These are phyloP conservation scores for Trichocladium uniseriatum DNA, from an alignment of 495 filamentous ascomycete species.

Conservation along the genomic window DNA sequence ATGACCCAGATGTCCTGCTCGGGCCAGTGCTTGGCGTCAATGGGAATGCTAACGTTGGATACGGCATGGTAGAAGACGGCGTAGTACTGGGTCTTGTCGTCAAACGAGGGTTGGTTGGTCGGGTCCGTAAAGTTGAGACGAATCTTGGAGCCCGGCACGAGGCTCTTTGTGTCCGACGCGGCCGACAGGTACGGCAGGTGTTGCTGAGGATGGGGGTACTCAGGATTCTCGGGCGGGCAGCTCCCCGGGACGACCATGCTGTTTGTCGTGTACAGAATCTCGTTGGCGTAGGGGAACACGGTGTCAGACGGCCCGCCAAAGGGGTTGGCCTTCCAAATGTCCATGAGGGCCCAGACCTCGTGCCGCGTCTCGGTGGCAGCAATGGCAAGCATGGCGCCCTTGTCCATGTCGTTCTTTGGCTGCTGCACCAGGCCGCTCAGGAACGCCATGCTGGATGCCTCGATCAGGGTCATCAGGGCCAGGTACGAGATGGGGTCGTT, in stretches of 20 bases:
- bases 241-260: constrained; percentile 39
- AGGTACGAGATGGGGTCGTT: constrained; percentile 33
- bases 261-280: constrained; percentile 45
- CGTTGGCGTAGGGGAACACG: constrained; percentile 44
- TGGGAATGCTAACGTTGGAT: constrained; percentile 36
- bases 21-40: constrained; percentile 29
- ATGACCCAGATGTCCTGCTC: constrained; percentile 27
- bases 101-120: constrained; percentile 34
- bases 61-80: constrained; percentile 46
- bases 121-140: constrained; percentile 32
- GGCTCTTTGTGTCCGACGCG: constrained; percentile 26
- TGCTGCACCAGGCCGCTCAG: constrained; percentile 41
- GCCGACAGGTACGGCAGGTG: constrained; percentile 33
- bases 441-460: constrained; percentile 47
- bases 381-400: constrained; percentile 40
- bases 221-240: constrained; percentile 42
- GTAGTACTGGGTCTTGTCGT: constrained; percentile 32
- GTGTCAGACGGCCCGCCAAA: constrained; percentile 45
- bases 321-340: constrained; percentile 41
- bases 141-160: constrained; percentile 37
- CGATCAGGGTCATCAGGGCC: constrained; percentile 38
- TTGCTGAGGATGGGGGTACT: constrained; percentile 40
- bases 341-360: constrained; percentile 42
- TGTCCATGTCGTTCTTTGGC: constrained; percentile 29
- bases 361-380: constrained; percentile 42